Evolutionary conservation across 257 asterid species (phyloP).

Genomic region (Solanum raphanifolium): DNA sequence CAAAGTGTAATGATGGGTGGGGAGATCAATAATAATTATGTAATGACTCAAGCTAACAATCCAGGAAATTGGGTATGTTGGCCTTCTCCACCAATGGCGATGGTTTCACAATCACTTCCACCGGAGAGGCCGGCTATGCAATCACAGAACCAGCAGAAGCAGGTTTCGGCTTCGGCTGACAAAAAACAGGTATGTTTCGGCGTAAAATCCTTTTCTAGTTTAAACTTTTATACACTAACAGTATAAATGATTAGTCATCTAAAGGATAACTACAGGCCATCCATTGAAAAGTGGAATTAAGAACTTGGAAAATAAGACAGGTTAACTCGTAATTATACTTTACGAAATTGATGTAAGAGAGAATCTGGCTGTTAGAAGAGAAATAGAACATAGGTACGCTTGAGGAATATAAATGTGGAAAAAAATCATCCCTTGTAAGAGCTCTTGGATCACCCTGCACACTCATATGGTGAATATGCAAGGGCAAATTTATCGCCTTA

Average conservation of each 20-base stretch:
- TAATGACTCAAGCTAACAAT: neutral
- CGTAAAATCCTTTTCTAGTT: neutral
- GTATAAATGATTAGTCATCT: neutral
- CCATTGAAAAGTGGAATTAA: neutral
- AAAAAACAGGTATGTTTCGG: conserved; percentile 13
- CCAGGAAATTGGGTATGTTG: conserved; percentile 45
- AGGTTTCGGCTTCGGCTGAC: conserved; percentile 15
- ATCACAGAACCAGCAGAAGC: conserved; percentile 22
- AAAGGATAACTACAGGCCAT: neutral
- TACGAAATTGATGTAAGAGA: neutral
- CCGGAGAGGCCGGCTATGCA: conserved; percentile 17
- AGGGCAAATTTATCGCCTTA: neutral
- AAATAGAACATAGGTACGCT: neutral
- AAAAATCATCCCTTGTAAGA: neutral
- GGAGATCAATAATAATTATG: neutral
- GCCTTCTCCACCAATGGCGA: conserved; percentile 16
- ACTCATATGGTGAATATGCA: neutral
- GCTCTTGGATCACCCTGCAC: neutral
- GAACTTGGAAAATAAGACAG: neutral
- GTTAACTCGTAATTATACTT: neutral
- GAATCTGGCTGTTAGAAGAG: neutral
- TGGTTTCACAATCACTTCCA: neutral
- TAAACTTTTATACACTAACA: neutral
- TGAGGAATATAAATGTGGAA: neutral
- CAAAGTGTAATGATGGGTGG: neutral